These are phyloP conservation scores for Maudiozyma barnettii DNA, from an alignment of 805 yeast species.

Conservation along the genomic window DNA sequence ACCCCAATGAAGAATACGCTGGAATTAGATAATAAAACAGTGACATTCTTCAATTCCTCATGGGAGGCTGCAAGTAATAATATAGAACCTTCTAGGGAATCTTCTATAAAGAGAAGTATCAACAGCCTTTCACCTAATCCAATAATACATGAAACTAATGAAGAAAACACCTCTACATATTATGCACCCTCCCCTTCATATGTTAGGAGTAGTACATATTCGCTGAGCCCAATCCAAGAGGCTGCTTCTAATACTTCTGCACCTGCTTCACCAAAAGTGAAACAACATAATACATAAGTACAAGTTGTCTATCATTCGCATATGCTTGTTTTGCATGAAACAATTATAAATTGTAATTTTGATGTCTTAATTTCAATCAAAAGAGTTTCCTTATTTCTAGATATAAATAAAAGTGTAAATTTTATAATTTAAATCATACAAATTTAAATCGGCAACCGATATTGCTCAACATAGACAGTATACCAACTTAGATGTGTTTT, in stretches of 20 bases:
- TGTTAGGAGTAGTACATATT: conserved; percentile 11
- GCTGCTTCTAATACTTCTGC: conserved; percentile 14
- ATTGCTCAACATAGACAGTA: no score
- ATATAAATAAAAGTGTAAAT: no score
- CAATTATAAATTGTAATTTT: no score
- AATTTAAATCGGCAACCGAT: no score
- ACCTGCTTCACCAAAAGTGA: conserved; percentile 20
- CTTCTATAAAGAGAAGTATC: neutral
- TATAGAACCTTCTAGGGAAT: neutral
- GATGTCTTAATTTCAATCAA: no score
- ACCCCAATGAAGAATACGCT: conserved; percentile 29
- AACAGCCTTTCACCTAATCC: conserved; percentile 11
- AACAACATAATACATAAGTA: neutral
- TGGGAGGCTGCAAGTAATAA: conserved; percentile 3
- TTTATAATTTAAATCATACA: no score
- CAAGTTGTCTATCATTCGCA: neutral
- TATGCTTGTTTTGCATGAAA: no score
- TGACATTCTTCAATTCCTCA: conserved; percentile 29
- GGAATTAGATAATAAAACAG: conserved; percentile 32
- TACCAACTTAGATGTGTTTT: no score
- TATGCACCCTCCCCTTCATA: conserved; percentile 22
- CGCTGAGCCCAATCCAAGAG: conserved; percentile 29
- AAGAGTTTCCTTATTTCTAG: no score
- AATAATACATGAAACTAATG: neutral
- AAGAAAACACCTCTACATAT: conserved; percentile 6